phyloP scores from a whole-genome alignment of 129 eudicot genomes.

The Daucus carota region DH1_v3.0 NC_030389.2:45023001-45023500 shows the following conservation, averaged over 20 bases:
- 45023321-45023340: not conserved
- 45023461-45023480: too few species aligned
- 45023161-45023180: constrained; percentile 4
- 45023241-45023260: too few species aligned
- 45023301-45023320: not conserved
- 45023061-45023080: not conserved
- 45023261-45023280: not conserved
- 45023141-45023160: not conserved
- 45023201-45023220: constrained; percentile 1
- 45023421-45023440: not conserved
- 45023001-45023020: not conserved
- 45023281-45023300: not conserved
- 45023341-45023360: constrained; percentile 10
- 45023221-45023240: too few species aligned
- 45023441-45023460: not conserved
- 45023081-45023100: constrained; percentile 13
- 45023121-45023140: constrained; percentile 19
- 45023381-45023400: not conserved
- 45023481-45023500: too few species aligned
- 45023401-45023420: not conserved
- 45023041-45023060: not conserved
- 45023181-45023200: constrained; percentile 7
- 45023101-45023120: not conserved
- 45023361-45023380: not conserved
- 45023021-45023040: constrained; percentile 13